Evolutionary conservation across 768 basidiomycete species (phyloP).

Genomic region (Sarcomyxa edulis): DNA sequence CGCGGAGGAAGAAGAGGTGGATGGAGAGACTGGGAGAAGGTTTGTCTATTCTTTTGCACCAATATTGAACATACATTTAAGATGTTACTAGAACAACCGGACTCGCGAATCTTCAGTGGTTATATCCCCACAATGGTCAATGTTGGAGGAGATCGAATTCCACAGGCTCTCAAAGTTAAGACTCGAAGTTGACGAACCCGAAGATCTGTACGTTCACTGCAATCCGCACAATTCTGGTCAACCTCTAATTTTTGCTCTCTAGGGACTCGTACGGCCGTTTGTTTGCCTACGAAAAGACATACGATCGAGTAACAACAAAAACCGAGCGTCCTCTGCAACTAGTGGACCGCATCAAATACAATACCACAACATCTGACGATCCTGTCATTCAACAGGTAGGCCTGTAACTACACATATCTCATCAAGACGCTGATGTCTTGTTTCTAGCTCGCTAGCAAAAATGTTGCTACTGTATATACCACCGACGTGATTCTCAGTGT

Average conservation of each 20-base stretch:
- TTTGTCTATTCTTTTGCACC: constrained; percentile 21
- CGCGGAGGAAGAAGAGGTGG: constrained; percentile 56
- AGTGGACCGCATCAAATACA: constrained; percentile 94
- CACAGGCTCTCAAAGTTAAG: constrained; percentile 85
- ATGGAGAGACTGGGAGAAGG: constrained; percentile 96
- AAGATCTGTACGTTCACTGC: constrained; percentile 65
- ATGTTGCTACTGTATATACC: constrained; percentile 82
- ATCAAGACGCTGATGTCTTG: not conserved
- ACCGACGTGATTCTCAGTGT: constrained; percentile 94
- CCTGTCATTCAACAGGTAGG: constrained; percentile 89
- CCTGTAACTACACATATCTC: not conserved
- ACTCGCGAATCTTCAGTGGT: constrained; percentile 90
- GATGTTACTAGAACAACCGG: constrained; percentile 57
- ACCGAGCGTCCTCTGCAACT: constrained; percentile 87
- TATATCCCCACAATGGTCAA: constrained; percentile 88
- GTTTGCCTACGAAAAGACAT: constrained; percentile 89
- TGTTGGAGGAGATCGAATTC: constrained; percentile 97
- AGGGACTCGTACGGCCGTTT: constrained; percentile 88
- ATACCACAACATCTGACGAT: constrained; percentile 96
- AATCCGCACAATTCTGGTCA: not conserved
- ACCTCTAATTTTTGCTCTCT: constrained; percentile 4
- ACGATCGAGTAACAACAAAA: constrained; percentile 94
- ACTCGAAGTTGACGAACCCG: constrained; percentile 90
- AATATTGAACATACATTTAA: constrained; percentile 2
- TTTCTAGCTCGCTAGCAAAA: constrained; percentile 73